A percentile compares a stretch with the other conserved stretches of the same genome.
These are phyloP conservation scores for Kodamaea restingae DNA, from an alignment of 805 yeast species.

Conservation along the genomic window DNA sequence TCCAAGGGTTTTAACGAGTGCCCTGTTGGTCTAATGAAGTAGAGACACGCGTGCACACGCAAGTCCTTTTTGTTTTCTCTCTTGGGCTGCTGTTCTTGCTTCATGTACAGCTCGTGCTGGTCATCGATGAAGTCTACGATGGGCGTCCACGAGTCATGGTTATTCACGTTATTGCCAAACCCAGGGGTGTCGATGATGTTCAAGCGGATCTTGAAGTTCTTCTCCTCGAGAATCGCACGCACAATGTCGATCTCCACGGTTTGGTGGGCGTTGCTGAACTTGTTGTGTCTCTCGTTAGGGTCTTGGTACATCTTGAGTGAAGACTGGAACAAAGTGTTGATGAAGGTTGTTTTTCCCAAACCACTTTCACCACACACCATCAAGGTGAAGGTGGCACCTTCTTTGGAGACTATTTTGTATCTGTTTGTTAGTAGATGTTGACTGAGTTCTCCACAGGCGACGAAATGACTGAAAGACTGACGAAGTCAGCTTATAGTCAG, in stretches of 20 bases:
- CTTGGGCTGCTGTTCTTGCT: conserved; percentile 88
- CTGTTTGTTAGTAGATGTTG: conserved; percentile 32
- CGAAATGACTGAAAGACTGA: too few species aligned
- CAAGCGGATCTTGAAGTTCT: conserved; percentile 70
- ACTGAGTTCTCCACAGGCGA: too few species aligned
- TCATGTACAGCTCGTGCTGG: conserved; percentile 84
- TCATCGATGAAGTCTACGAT: conserved; percentile 85
- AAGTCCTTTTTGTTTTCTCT: conserved; percentile 66
- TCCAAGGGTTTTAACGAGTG: conserved; percentile 85
- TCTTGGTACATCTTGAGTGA: conserved; percentile 57
- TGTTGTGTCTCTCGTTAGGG: conserved; percentile 52
- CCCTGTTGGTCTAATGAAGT: conserved; percentile 89
- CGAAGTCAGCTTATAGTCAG: too few species aligned
- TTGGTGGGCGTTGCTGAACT: conserved; percentile 50
- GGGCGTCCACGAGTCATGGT: conserved; percentile 82
- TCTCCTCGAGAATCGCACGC: conserved; percentile 80
- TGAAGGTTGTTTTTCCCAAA: conserved; percentile 85
- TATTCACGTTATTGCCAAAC: conserved; percentile 86
- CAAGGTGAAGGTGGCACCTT: conserved; percentile 74
- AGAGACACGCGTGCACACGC: conserved; percentile 86
- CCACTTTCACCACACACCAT: conserved; percentile 93
- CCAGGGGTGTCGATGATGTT: conserved; percentile 92
- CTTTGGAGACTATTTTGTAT: conserved; percentile 69
- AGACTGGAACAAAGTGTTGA: conserved; percentile 81
- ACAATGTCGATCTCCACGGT: conserved; percentile 77